Conservation (phyloP, 352 stramenopile species). For the Halophytophthora batemanensis region DNA sequence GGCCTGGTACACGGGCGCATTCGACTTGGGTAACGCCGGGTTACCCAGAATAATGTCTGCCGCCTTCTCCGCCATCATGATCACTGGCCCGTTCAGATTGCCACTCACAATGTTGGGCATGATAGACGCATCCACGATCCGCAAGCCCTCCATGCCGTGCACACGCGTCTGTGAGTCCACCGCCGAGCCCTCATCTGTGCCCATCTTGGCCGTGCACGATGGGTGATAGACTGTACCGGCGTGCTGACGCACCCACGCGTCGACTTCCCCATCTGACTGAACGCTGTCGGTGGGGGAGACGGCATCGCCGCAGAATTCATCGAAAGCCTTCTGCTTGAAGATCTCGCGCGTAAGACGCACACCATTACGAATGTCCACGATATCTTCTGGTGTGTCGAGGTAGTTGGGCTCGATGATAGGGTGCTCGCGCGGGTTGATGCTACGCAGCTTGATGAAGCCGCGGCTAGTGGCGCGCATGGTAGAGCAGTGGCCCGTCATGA, state of each 20-base stretch:
- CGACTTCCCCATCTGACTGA: slow-evolving; percentile 70
- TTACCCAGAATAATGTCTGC: slow-evolving; percentile 90
- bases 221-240: slow-evolving; percentile 88
- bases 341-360: slow-evolving; percentile 86
- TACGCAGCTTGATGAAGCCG: slow-evolving; percentile 78
- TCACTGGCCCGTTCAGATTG: slow-evolving; percentile 93
- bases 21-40: slow-evolving; percentile 65
- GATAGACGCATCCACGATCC: slow-evolving; percentile 91
- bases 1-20: slow-evolving; percentile 63
- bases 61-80: slow-evolving; percentile 93
- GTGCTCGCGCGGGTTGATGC: slow-evolving; percentile 66
- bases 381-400: slow-evolving; percentile 74
- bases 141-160: slow-evolving; percentile 83
- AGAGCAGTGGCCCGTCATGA: slow-evolving; percentile 86
- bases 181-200: slow-evolving; percentile 76
- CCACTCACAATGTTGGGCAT: slow-evolving; percentile 94
- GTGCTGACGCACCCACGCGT: slow-evolving; percentile 82
- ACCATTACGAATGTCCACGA: slow-evolving; percentile 72
- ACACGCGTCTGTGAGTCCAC: slow-evolving; percentile 88
- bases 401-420: slow-evolving; percentile 90
- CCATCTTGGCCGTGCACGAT: slow-evolving; percentile 90
- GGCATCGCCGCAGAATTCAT: slow-evolving; percentile 77
- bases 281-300: slow-evolving; percentile 68
- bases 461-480: slow-evolving; percentile 86
- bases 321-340: slow-evolving; percentile 82